Conservation (phyloP, 2,329 filamentous ascomycete species). For the Albifimbria verrucaria region DNA sequence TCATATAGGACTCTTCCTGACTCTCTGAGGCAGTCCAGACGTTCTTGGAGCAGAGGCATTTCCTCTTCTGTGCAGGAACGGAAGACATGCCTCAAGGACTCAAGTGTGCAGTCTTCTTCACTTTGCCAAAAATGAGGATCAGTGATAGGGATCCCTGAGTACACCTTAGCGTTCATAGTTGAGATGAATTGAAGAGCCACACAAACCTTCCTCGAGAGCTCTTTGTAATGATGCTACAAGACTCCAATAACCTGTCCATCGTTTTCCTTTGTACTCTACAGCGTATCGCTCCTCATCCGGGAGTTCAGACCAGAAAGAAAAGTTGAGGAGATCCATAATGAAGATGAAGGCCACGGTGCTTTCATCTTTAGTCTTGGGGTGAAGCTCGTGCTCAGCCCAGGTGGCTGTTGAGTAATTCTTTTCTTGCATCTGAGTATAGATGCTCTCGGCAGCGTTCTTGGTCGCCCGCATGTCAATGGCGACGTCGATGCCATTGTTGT, state of each 20-base stretch:
- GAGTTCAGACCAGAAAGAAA: slow-evolving; percentile 88
- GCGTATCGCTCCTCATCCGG: slow-evolving; percentile 71
- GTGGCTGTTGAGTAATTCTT: slow-evolving; percentile 79
- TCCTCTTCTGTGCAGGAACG: slow-evolving; percentile 81
- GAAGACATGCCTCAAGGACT: slow-evolving; percentile 74
- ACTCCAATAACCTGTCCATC: slow-evolving; percentile 95
- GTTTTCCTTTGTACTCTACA: slow-evolving; percentile 74
- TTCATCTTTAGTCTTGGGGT: slow-evolving; percentile 79
- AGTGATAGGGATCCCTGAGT: slow-evolving; percentile 77
- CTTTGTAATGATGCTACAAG: slow-evolving; percentile 83
- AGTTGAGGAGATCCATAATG: slow-evolving; percentile 94
- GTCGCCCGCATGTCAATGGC: slow-evolving; percentile 80
- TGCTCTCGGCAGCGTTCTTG: slow-evolving; percentile 75
- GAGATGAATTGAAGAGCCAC: neutral
- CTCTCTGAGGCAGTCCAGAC: slow-evolving; percentile 76
- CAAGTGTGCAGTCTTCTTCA: slow-evolving; percentile 71
- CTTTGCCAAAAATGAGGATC: slow-evolving; percentile 83
- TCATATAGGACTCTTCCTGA: slow-evolving; percentile 77
- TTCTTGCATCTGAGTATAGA: slow-evolving; percentile 78
- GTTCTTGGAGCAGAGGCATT: slow-evolving; percentile 78
- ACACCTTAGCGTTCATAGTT: neutral
- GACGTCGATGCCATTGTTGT: slow-evolving; percentile 90
- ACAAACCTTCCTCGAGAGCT: slow-evolving; percentile 76
- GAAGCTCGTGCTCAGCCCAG: slow-evolving; percentile 86
- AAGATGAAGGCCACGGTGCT: slow-evolving; percentile 88